Evolutionary conservation across 1,284 basidiomycete species (phyloP).

Genomic region (Blastosporella zonata): DNA sequence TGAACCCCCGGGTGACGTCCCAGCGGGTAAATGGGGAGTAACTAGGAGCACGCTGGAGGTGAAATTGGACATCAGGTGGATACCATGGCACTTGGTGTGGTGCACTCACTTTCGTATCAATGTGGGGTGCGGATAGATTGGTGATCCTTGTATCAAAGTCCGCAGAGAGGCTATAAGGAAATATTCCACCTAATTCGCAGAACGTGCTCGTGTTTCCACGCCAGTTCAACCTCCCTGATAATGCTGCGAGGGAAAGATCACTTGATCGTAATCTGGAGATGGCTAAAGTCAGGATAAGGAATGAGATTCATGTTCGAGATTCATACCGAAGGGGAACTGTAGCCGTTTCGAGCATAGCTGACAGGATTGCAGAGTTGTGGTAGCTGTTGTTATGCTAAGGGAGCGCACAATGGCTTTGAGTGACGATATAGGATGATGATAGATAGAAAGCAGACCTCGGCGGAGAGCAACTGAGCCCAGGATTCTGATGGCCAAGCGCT

Average conservation of each 20-base stretch:
- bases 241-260: conserved; percentile 42
- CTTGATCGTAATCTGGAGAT: conserved; percentile 34
- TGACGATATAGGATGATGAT: background rate
- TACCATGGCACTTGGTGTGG: background rate
- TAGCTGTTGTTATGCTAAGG: conserved; percentile 34
- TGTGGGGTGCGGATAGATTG: conserved; percentile 42
- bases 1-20: conserved; percentile 58
- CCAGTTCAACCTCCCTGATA: conserved; percentile 52
- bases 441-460: conserved; percentile 36
- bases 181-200: conserved; percentile 53
- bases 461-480: conserved; percentile 35
- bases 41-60: conserved; percentile 7
- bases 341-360: conserved; percentile 62
- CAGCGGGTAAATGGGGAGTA: conserved; percentile 35
- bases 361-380: conserved; percentile 61
- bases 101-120: conserved; percentile 24
- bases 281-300: background rate
- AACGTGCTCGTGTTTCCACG: conserved; percentile 53
- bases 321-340: conserved; percentile 63
- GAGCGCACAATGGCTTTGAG: background rate
- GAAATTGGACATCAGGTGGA: background rate
- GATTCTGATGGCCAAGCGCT: conserved; percentile 40
- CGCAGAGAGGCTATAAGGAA: conserved; percentile 38
- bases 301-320: background rate
- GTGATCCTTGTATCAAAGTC: conserved; percentile 33